These are phyloP conservation scores for Pugionium cornutum DNA, from an alignment of 345 rosid species.

Conservation along the genomic window DNA sequence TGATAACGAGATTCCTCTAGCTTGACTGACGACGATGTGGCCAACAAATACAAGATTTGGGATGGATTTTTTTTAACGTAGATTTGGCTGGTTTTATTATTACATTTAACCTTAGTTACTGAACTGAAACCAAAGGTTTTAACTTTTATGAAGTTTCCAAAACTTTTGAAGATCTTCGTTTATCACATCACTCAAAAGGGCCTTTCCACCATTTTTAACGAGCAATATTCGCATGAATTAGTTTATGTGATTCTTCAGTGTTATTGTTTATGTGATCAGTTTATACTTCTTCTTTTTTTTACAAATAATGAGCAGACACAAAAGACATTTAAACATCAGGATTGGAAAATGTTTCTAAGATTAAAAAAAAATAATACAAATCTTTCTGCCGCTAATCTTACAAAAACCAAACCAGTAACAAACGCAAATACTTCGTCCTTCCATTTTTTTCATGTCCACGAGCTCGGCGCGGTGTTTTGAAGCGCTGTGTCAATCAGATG, in stretches of 20 bases:
- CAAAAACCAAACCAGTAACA: conserved; percentile 18
- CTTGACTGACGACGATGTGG: too few relatives aligned
- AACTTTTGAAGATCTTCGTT: not conserved
- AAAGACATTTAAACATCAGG: not conserved
- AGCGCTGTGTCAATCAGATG: conserved; percentile 11
- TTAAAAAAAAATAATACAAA: conserved; percentile 16
- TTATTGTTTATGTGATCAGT: not conserved
- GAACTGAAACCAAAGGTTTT: too few relatives aligned
- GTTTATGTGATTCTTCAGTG: not conserved
- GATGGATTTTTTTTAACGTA: too few relatives aligned
- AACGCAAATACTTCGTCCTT: conserved; percentile 1
- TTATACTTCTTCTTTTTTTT: not conserved
- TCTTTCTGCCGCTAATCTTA: conserved; percentile 16
- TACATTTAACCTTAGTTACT: too few relatives aligned
- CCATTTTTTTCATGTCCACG: conserved; percentile 2
- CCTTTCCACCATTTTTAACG: not conserved
- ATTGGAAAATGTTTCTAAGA: conserved; percentile 10
- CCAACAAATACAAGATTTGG: too few relatives aligned
- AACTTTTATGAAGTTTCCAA: too few relatives aligned
- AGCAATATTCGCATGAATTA: too few relatives aligned
- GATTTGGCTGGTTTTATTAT: too few relatives aligned
- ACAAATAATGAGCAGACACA: not conserved
- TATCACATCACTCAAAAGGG: conserved; percentile 7
- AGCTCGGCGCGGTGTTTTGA: conserved; percentile 14
- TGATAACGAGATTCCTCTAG: too few relatives aligned